Conservation (phyloP, 2,329 filamentous ascomycete genomes). For the Fusarium veterinarium region DNA sequence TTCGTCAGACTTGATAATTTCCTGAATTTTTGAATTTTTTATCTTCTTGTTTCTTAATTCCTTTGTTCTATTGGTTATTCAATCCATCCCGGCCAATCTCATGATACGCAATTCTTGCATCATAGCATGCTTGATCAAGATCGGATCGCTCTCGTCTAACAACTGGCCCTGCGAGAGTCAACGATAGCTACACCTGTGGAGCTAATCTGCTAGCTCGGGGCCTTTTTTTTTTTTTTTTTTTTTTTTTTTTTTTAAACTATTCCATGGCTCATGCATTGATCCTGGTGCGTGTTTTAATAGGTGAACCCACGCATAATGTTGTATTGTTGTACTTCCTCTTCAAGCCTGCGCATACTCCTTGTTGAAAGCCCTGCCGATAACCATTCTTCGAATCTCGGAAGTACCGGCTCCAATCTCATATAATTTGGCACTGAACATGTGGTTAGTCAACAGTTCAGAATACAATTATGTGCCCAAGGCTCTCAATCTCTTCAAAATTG, state of each 20-base stretch:
- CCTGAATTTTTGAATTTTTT: background rate
- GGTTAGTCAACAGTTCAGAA: slow-evolving; percentile 44
- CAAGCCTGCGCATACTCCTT: slow-evolving; percentile 74
- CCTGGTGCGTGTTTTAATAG: background rate
- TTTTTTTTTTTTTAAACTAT: background rate
- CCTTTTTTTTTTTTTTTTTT: background rate
- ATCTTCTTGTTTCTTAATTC: background rate
- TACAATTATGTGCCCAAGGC: background rate
- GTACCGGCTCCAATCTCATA: slow-evolving; percentile 99
- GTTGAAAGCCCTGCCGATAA: slow-evolving; percentile 93
- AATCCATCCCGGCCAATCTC: background rate
- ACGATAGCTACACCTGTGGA: slow-evolving; percentile 14
- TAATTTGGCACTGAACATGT: slow-evolving; percentile 68
- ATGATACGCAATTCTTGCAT: background rate
- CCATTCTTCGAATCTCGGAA: slow-evolving; percentile 92
- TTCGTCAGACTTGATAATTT: background rate
- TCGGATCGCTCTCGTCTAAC: background rate
- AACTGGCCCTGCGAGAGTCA: background rate
- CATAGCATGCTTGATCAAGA: slow-evolving; percentile 3
- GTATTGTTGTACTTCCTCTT: background rate
- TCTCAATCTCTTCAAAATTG: background rate
- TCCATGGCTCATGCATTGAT: background rate
- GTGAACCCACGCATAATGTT: background rate
- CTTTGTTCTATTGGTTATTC: background rate
- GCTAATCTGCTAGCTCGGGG: background rate